Base-by-base conservation (phyloP, 805 yeast genomes). In the Candida methanosorbosa region DNA sequence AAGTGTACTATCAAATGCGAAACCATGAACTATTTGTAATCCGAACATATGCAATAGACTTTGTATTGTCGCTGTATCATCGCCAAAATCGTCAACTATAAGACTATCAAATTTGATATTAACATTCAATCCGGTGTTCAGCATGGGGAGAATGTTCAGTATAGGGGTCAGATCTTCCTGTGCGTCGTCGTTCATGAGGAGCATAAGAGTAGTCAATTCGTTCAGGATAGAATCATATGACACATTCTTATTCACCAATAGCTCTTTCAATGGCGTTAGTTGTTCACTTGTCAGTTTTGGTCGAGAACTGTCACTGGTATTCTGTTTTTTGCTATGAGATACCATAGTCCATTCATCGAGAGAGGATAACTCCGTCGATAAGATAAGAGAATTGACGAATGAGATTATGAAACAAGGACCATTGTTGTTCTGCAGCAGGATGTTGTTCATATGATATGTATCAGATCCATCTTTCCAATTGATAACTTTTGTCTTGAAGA, bases 361-460 rank as follows among this genome's bases (percentile, higher is more conserved):
- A 21, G 36, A 39, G 6, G 37, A 34, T 17, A 49, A 37, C 38
- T 69, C 75, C 32, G 54, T 47, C 3, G 75, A 59, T 17, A 87
- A 54, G 6, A 85, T 52, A 13, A 88, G 52, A 0, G 85, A 71
- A 51, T 88, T 88, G 32, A 75, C 68, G 27, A 88, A 58, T 0
- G 95, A 88, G 12, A 88, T 68, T 26, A 88, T 56, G 2, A 95
- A 94, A 51, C 95, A 87, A 0, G 96, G 95, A 0, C 96, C 96
- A 49, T 86, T 85, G 32, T 60, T 64, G 41, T 84, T 83, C 59
- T 87, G 96, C 16, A 85, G 56, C 4, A 88, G 59, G 23, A 87
- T 73, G 28, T 75, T 75, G 38, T 78, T 67, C 42, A 62, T 48
- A 33, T 55, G 57, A 34, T 38, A 48, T 7, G 46, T 40, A 1